Base-by-base conservation (phyloP, 2,329 filamentous ascomycete genomes). In the Pseudomassariella vexata region DNA sequence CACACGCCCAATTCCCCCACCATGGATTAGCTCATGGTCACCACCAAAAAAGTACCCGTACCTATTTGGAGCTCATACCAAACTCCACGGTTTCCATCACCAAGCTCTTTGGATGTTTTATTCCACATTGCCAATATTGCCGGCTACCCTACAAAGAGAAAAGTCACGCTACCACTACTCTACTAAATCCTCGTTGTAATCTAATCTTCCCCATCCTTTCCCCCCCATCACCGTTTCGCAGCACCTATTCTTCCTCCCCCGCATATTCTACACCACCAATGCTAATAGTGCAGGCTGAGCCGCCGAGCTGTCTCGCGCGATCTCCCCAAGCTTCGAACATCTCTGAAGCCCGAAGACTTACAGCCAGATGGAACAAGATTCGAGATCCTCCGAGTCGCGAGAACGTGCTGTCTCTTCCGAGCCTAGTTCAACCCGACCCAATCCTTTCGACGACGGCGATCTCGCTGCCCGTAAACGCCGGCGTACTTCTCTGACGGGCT, bases 391-490 rank as follows among this genome's bases (percentile, higher is more conserved):
- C 51, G 68, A 73, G 58, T 61, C 62, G 56, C 66, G 61, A 66
- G 70, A 75, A 62, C 70, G 72, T 58, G 69, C 71, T 50, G 64
- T 66, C 58, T 79, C 75, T 49, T 71, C 72, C 57, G 77, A 82
- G 63, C 70, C 73, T 55, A 68, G 68, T 56, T 73, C 75, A 48
- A 76, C 70, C 45, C 70, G 77, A 41, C 73, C 73, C 32, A 79
- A 81, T 43, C 77, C 77, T 24, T 81, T 80, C 53, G 68, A 78
- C 59, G 74, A 79, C 56, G 62, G 57, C 50, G 70, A 75, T 43
- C 49, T 58, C 28, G 63, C 68, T 24, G 66, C 76, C 35, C 66
- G 76, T 43, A 82, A 82, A 55, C 73, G 77, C 32, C 75, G 73
- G 41, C 70, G 76, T 44, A 77, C 75, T 19, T 79, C 76, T 10